A percentile compares a stretch with the other conserved stretches of the same genome.
Evolutionary conservation across 1,284 basidiomycete genomes (phyloP).

Genomic region (Chalciporus piperatoides): DNA sequence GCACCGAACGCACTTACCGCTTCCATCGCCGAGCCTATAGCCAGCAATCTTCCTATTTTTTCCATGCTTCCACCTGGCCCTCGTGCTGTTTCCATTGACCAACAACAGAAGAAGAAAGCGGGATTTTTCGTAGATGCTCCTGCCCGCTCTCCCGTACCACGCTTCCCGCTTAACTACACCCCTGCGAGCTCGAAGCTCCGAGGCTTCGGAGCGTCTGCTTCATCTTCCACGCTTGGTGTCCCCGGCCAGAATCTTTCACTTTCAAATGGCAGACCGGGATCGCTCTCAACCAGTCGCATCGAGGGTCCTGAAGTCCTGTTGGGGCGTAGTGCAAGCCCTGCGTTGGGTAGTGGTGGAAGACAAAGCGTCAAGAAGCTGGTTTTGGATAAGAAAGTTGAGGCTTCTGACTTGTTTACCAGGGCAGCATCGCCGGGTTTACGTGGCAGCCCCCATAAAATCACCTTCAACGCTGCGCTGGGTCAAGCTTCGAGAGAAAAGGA

Average conservation of each 20-base stretch:
- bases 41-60: conserved; percentile 75
- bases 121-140: conserved; percentile 69
- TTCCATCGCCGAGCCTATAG: conserved; percentile 90
- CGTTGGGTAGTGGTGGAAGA: conserved; percentile 63
- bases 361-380: conserved; percentile 95
- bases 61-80: conserved; percentile 69
- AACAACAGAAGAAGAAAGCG: conserved; percentile 66
- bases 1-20: conserved; percentile 59
- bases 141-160: conserved; percentile 59
- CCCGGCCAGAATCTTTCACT: conserved; percentile 41
- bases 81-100: conserved; percentile 56
- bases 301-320: conserved; percentile 53
- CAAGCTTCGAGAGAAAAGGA: conserved; percentile 72
- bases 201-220: conserved; percentile 56
- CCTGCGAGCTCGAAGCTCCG: conserved; percentile 66
- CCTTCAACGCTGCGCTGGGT: conserved; percentile 70
- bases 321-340: conserved; percentile 63
- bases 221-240: conserved; percentile 31
- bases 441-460: conserved; percentile 48
- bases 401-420: conserved; percentile 64
- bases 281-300: conserved; percentile 47
- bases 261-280: conserved; percentile 48
- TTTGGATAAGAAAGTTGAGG: conserved; percentile 76
- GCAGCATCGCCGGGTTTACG: conserved; percentile 44
- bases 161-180: conserved; percentile 56